Evolutionary conservation across 345 rosid species (phyloP), one percentile per base, ranked within the genome.

Genomic region (Corchorus capsularis): DNA sequence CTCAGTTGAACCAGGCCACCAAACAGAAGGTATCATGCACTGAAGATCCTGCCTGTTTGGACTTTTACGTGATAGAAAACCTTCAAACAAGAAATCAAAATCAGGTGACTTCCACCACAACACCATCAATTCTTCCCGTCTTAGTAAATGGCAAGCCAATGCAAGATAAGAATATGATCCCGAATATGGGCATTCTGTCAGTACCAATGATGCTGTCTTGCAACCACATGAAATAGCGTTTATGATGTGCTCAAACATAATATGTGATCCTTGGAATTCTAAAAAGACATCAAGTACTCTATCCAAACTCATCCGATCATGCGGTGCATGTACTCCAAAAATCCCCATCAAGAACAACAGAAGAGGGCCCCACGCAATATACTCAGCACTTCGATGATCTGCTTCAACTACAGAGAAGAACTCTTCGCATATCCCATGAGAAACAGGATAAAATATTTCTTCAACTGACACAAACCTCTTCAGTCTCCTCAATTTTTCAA

Each of bases 1-100:
- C 82, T 96, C 99, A 78, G 82, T 87, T 71, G 98, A 92, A 67
- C 99, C 93, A 86, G 98, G 94, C 99, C 99, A 96, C 98, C 98
- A 96, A 82, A 93, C 96, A 84, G 91, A 90, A 76, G 97, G 97
- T 86, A 96, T 85, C 79, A 96, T 78, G 76, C 85, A 83, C 78
- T 92, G 97, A 68, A 96, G 91, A 77, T 96, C 99, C 85, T 88
- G 94, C 78, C 84, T 90, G 79, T 87, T 96, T 74, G 93, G 90
- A 78, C 79, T 89, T 85, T 90, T 89, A 60, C 82, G 87, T 10
- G 97, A 89, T 75, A 96, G 85, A 87, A 96, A 89, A 70, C 97
- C 89, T 88, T 93, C 99, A 64, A 93, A 92, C 79, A 93, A 73
- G 74, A 81, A 75, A 79, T 92, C 94, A 75, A 92, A 96, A 87